Evolutionary conservation across 2,329 filamentous ascomycete genomes (phyloP).

Genomic region (Fusarium luffae): DNA sequence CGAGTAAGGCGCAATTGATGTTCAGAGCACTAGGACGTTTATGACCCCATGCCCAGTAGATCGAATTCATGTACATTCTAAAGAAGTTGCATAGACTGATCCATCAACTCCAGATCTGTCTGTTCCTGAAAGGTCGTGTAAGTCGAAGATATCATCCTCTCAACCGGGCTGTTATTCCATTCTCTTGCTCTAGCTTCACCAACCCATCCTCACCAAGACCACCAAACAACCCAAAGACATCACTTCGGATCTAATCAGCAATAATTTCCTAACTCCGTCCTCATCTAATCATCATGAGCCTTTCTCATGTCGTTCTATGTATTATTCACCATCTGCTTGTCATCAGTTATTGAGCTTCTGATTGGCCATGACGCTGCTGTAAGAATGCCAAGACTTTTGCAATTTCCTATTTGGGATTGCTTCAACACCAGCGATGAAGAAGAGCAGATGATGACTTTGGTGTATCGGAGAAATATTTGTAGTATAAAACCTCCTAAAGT

Average conservation of each 20-base stretch:
- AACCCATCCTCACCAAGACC: background rate
- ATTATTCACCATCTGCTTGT: background rate
- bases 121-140: no score
- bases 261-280: background rate
- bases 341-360: background rate
- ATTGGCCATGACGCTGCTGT: constrained; percentile 21
- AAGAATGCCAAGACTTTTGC: constrained; percentile 35
- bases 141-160: no score
- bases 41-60: no score
- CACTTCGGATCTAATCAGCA: background rate
- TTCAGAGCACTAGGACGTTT: no score
- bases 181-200: background rate
- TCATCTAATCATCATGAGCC: rapidly evolving
- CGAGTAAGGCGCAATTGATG: background rate
- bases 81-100: no score
- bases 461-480: no score
- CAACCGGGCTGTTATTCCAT: background rate
- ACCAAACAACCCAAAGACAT: background rate
- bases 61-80: no score
- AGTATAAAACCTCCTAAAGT: constrained; percentile 1
- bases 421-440: background rate
- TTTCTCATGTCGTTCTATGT: background rate
- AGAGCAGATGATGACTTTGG: background rate
- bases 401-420: constrained; percentile 26
- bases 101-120: no score